phyloP scores from a whole-genome alignment of 345 rosid species.

The Eucalyptus decipiens region DNA sequence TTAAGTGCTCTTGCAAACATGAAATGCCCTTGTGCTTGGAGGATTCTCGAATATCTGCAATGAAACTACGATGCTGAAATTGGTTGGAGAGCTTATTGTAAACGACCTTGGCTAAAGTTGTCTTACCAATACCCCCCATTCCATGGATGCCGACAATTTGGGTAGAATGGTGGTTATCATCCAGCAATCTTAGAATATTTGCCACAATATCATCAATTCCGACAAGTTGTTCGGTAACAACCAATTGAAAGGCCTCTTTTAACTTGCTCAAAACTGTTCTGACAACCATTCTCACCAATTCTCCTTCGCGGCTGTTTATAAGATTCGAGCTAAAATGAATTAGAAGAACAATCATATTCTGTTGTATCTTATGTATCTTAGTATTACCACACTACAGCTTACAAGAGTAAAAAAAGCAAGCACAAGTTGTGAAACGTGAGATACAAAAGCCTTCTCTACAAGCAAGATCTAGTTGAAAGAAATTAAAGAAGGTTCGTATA shows the following conservation, averaged over 20 bases:
- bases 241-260: background rate
- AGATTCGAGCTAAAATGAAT: background rate
- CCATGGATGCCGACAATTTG: background rate
- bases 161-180: background rate
- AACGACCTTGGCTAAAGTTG: background rate
- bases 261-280: background rate
- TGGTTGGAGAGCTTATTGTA: background rate
- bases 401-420: background rate
- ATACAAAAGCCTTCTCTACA: background rate
- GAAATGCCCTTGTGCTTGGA: background rate
- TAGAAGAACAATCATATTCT: background rate
- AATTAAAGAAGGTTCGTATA: too few relatives aligned
- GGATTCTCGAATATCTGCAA: background rate
- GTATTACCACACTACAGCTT: background rate
- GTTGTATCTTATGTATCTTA: too few relatives aligned
- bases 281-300: background rate
- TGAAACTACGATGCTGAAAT: background rate
- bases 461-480: too few relatives aligned
- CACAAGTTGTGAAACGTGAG: background rate
- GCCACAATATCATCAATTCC: background rate
- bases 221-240: background rate
- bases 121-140: background rate
- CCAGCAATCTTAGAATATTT: background rate
- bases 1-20: background rate
- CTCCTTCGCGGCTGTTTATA: background rate